These are phyloP conservation scores for Epichloe sibirici DNA, from an alignment of 2,329 filamentous ascomycete species.

Conservation along the genomic window DNA sequence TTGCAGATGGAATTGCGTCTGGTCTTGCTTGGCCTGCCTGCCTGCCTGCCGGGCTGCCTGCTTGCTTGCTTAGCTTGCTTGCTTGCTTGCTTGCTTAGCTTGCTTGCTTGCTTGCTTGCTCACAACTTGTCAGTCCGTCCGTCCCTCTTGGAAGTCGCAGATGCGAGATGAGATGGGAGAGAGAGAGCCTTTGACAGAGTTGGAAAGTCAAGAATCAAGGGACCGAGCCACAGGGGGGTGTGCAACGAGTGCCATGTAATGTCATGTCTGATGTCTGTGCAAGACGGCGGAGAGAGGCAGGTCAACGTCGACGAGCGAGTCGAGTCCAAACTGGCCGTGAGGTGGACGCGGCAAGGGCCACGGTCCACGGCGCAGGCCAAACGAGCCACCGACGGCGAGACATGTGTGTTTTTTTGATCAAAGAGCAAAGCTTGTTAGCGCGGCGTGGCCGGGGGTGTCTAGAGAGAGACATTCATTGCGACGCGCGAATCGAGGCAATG, in stretches of 20 bases:
- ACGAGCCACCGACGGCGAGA: constrained; percentile 42
- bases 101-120: background rate
- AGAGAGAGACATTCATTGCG: constrained; percentile 19
- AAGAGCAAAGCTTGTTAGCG: constrained; percentile 27
- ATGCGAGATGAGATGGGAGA: background rate
- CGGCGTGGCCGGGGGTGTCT: constrained; percentile 37
- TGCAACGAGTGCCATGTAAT: background rate
- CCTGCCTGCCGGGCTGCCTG: background rate
- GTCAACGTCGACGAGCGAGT: background rate
- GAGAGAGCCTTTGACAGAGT: background rate
- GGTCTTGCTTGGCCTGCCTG: background rate
- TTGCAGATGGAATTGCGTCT: constrained; percentile 2
- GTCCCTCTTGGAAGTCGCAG: background rate
- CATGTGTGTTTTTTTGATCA: constrained; percentile 44
- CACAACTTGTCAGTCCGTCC: background rate
- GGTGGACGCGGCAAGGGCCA: background rate
- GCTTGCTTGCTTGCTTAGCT: background rate
- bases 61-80: background rate
- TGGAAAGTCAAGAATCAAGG: background rate
- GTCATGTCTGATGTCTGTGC: background rate
- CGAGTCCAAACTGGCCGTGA: background rate
- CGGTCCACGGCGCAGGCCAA: background rate
- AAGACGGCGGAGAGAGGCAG: constrained; percentile 1
- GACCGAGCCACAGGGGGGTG: background rate
- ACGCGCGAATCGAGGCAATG: constrained; percentile 32